Evolutionary conservation across 1,284 basidiomycete species (phyloP), one percentile per base, ranked within the genome.

Genomic region (Cutaneotrichosporon dermatis): DNA sequence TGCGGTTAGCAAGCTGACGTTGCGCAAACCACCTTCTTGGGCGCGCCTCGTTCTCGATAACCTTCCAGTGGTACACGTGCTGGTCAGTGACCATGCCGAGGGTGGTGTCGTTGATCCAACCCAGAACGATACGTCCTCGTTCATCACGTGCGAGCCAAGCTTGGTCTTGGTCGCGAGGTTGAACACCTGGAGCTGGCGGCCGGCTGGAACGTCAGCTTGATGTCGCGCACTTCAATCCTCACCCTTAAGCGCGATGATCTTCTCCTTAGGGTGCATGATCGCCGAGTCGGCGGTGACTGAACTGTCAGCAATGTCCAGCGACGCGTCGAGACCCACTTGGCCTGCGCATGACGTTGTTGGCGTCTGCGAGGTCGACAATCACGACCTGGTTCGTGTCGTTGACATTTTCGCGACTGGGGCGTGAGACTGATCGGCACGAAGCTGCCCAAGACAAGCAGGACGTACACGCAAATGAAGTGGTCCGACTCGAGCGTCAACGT

Each of bases 141-240:
- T 88, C 82, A 89, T 94, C 61, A 88, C 82, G 77, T 99, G 93
- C 33, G 94, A 92, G 76, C 97, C 97, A 77, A 99, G 90, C 81
- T 99, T 99, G 75, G 88, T 87, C 82, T 97, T 99, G 51, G 87
- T 90, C 73, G 91, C 94, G 67, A 99, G 92, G 79, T 99, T 97
- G 83, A 99, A 99, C 66, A 99, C 87, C 80, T 99, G 96, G 42
- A 99, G 84, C 71, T 95, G 97, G 55, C 92, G 87, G 66, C 85
- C 88, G 69, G 96, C 95, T 92, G 75, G 54, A 3, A 25, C 25
- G 65, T 54, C 33, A 59, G 61, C 39, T 33, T 34, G 13, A 55
- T 25, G 25, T 25, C 25, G 25, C 25, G 25, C 25, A 25, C 25
- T 25, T 25, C 25, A 25, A 25, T 25, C 25, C 85, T 67, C 67